Evolutionary conservation across 2,329 filamentous ascomycete genomes (phyloP).

Genomic region (Fusarium palustre): DNA sequence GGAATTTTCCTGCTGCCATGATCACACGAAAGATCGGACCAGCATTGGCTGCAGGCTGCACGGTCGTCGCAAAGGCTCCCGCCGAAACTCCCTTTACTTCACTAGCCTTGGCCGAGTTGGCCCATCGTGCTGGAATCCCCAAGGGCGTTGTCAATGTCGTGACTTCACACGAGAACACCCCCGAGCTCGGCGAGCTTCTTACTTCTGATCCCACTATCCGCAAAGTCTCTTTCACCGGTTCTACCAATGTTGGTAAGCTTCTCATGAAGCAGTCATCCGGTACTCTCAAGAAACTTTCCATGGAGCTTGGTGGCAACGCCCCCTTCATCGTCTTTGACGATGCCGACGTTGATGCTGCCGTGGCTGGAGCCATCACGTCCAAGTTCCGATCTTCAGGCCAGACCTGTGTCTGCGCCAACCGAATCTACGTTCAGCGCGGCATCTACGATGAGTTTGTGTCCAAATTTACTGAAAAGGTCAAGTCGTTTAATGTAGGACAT

Average conservation of each 20-base stretch:
- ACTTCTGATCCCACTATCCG: constrained; percentile 79
- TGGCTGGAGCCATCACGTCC: constrained; percentile 82
- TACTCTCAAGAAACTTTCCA: constrained; percentile 85
- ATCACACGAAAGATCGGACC: constrained; percentile 77
- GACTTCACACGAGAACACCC: constrained; percentile 82
- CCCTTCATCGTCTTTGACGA: constrained; percentile 98
- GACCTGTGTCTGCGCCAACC: constrained; percentile 92
- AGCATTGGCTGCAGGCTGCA: constrained; percentile 92
- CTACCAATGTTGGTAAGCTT: constrained; percentile 72
- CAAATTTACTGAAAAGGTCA: constrained; percentile 78
- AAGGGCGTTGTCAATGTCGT: constrained; percentile 92
- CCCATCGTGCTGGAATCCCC: constrained; percentile 87
- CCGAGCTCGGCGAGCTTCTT: constrained; percentile 79
- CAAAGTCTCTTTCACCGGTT: constrained; percentile 96
- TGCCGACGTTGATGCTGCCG: constrained; percentile 86
- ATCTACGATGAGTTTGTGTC: constrained; percentile 81
- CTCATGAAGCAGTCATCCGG: constrained; percentile 90
- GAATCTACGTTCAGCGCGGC: constrained; percentile 81
- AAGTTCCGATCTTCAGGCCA: constrained; percentile 97
- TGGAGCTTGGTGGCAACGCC: constrained; percentile 94
- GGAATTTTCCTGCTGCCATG: constrained; percentile 89
- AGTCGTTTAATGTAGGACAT: constrained; percentile 78
- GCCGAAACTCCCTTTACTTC: constrained; percentile 93
- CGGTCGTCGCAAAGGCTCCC: constrained; percentile 90
- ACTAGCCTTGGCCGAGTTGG: constrained; percentile 87